Evolutionary conservation across 2,329 filamentous ascomycete genomes (phyloP).

Genomic region (Zasmidium cellare): DNA sequence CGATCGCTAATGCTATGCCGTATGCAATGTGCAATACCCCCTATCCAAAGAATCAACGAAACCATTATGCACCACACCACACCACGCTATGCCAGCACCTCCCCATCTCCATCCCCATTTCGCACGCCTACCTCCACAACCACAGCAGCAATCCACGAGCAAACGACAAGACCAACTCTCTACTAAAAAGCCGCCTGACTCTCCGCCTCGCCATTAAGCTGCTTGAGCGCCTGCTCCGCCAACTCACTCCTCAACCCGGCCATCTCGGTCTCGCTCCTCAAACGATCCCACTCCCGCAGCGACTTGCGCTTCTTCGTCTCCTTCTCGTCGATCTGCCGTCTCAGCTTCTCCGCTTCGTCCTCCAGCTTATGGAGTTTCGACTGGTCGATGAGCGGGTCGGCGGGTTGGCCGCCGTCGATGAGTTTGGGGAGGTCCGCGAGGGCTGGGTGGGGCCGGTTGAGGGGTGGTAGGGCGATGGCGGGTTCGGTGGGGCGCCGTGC

Average conservation of each 20-base stretch:
- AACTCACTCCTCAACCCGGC: slow-evolving; percentile 48
- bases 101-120: too few relatives aligned
- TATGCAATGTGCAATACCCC: neutral
- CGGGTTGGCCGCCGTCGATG: slow-evolving; percentile 45
- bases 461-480: slow-evolving; percentile 12
- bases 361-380: slow-evolving; percentile 47
- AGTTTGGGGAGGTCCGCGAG: slow-evolving; percentile 47
- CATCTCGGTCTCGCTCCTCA: slow-evolving; percentile 46
- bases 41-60: too few relatives aligned
- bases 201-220: slow-evolving; percentile 29
- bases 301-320: slow-evolving; percentile 45
- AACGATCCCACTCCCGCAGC: slow-evolving; percentile 47
- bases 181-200: slow-evolving; percentile 29
- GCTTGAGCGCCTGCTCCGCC: slow-evolving; percentile 47
- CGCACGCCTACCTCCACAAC: too few relatives aligned
- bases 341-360: slow-evolving; percentile 47
- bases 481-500: slow-evolving; percentile 23
- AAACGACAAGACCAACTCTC: neutral
- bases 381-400: slow-evolving; percentile 44
- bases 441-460: slow-evolving; percentile 29
- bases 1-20: neutral
- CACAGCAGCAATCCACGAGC: neutral
- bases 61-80: neutral
- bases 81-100: neutral
- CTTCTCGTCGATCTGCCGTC: slow-evolving; percentile 48